phyloP scores from a whole-genome alignment of 1,284 basidiomycete species.

The Fomes fomentarius region DNA sequence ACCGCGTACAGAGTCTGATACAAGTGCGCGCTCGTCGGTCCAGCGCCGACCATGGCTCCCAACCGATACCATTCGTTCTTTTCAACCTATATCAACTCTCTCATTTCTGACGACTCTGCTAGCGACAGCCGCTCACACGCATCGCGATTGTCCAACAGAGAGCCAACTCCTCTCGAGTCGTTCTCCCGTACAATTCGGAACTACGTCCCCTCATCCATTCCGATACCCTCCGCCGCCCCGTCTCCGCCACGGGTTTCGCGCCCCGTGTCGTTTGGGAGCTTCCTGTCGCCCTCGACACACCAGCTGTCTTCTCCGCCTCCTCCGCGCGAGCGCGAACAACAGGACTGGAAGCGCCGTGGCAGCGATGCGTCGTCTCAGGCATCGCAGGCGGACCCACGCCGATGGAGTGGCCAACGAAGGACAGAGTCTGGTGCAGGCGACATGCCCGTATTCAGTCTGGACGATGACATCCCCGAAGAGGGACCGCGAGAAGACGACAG shows the following conservation, averaged over 20 bases:
- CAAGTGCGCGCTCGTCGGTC: neutral
- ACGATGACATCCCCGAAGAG: conserved; percentile 32
- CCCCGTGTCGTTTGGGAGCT: conserved; percentile 51
- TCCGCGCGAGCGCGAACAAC: conserved; percentile 3
- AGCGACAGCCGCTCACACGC: conserved; percentile 11
- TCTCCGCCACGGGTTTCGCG: conserved; percentile 53
- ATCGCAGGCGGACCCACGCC: conserved; percentile 18
- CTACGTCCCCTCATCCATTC: conserved; percentile 55
- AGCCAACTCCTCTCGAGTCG: conserved; percentile 50
- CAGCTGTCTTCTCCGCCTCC: conserved; percentile 1
- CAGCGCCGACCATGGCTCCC: conserved; percentile 5
- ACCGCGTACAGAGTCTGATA: neutral
- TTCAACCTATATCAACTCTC: neutral
- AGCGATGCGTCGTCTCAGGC: conserved; percentile 24
- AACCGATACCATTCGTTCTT: conserved; percentile 3
- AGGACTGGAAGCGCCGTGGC: conserved; percentile 23
- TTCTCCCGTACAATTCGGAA: conserved; percentile 54
- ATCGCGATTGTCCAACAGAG: conserved; percentile 33
- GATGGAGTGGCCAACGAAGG: conserved; percentile 11
- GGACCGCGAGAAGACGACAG: conserved; percentile 13
- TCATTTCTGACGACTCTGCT: conserved; percentile 8
- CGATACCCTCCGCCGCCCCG: conserved; percentile 49
- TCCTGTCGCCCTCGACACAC: conserved; percentile 31
- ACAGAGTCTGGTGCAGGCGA: conserved; percentile 11
- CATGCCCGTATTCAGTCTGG: conserved; percentile 33